Conservation (phyloP, 495 filamentous ascomycete genomes). For the Tuber microsphaerosporum region DNA sequence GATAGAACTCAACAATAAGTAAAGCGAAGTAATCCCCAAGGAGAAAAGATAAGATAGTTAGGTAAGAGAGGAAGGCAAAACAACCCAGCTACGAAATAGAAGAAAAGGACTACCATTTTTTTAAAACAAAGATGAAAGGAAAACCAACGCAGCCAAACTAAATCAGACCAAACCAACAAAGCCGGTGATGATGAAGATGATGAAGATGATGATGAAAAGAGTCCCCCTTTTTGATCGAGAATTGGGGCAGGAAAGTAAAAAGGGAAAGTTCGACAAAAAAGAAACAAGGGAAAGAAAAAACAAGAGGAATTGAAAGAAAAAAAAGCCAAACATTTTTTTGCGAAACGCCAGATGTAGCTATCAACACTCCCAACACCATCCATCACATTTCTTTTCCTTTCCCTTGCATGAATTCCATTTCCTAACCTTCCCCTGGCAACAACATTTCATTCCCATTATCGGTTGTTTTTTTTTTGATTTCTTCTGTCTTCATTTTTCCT, state of each 20-base stretch:
- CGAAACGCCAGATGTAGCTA: constrained; percentile 38
- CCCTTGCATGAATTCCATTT: constrained; percentile 5
- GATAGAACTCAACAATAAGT: not conserved
- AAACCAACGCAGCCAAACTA: constrained; percentile 6
- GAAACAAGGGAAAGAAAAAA: constrained; percentile 30
- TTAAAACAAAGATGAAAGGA: not conserved
- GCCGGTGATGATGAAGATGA: constrained; percentile 3
- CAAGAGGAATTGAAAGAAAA: constrained; percentile 26
- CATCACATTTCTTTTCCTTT: constrained; percentile 33
- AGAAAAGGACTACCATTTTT: constrained; percentile 8
- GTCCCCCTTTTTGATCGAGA: not conserved
- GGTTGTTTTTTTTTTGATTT: constrained; percentile 24
- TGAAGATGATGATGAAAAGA: not conserved
- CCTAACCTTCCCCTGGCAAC: not conserved
- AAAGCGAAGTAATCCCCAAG: not conserved
- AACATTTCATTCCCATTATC: constrained; percentile 31
- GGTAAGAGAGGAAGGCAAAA: not conserved
- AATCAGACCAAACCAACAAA: constrained; percentile 9
- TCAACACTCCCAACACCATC: constrained; percentile 39
- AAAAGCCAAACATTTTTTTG: constrained; percentile 40
- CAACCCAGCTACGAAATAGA: constrained; percentile 7
- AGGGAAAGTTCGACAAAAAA: constrained; percentile 3
- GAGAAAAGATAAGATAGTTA: not conserved
- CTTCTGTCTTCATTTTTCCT: not conserved
- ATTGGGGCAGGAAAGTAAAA: not conserved